Evolutionary conservation across 2,329 filamentous ascomycete genomes (phyloP), one percentile per base, ranked within the genome.

Genomic region (Eutypa lata): DNA sequence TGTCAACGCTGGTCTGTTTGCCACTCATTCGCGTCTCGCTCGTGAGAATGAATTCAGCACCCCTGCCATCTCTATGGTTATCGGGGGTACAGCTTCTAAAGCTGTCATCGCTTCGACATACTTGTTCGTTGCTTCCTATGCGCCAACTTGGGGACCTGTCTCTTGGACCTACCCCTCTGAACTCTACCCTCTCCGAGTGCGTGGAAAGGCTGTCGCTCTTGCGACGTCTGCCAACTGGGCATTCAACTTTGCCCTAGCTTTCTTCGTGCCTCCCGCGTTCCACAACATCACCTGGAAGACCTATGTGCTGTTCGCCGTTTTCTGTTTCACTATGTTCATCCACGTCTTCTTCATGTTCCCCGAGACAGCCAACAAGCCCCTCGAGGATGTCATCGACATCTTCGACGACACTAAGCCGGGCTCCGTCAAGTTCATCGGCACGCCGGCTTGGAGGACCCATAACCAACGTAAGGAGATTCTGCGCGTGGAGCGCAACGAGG

Each of bases 71-170:
- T 77, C 74, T 0, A 78, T 78, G 69, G 64, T 66, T 5, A 76
- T 84, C 49, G 67, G 66, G 1, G 80, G 81, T 21, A 49, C 65
- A 0, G 66, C 80, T 0, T 78, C 78, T 3, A 83, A 80, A 61
- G 79, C 78, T 0, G 77, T 88, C 57, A 82, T 89, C 51, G 83
- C 84, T 2, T 84, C 79, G 58, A 87, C 84, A 0, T 89, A 88
- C 56, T 79, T 82, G 35, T 83, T 86, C 51, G 82, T 86, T 18
- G 82, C 81, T 0, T 73, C 69, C 21, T 78, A 70, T 58, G 75
- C 76, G 42, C 72, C 69, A 14, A 76, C 70, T 33, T 76, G 68
- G 77, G 76, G 71, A 18, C 70, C 67, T 49, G 68, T 65, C 47
- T 74, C 72, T 48, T 79, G 71, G 76, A 73, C 67, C 44, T 79